Conservation (phyloP, 2,329 filamentous ascomycete species). For the Neurospora crassa region DNA sequence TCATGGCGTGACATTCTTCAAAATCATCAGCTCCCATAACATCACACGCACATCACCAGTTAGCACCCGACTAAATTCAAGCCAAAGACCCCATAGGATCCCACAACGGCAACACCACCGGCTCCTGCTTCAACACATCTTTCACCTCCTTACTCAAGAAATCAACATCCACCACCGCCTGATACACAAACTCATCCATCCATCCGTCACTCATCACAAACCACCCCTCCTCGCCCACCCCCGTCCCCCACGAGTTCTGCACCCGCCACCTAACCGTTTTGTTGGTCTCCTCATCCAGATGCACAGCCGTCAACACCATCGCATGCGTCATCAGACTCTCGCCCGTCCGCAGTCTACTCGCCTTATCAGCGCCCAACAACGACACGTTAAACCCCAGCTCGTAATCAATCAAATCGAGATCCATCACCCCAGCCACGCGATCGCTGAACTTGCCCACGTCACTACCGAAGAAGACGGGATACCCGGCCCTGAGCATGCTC, state of each 20-base stretch:
- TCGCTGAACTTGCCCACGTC: conserved; percentile 82
- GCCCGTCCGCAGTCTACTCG: conserved; percentile 60
- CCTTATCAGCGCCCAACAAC: conserved; percentile 68
- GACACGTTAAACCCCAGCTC: conserved; percentile 70
- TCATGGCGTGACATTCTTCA: background rate
- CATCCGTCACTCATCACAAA: conserved; percentile 81
- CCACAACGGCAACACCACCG: conserved; percentile 66
- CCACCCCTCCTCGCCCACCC: conserved; percentile 66
- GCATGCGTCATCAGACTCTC: conserved; percentile 85
- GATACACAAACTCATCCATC: conserved; percentile 77
- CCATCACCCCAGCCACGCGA: conserved; percentile 63
- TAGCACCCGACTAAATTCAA: conserved; percentile 23
- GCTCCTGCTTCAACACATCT: conserved; percentile 61
- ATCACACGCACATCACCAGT: background rate
- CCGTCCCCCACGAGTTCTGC: conserved; percentile 75
- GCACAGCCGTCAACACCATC: conserved; percentile 83
- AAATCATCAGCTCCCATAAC: background rate
- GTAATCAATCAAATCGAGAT: conserved; percentile 67
- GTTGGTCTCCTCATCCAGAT: conserved; percentile 53
- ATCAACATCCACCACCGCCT: conserved; percentile 71
- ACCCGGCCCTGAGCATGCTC: conserved; percentile 65
- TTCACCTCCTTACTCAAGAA: conserved; percentile 56
- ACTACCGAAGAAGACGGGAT: conserved; percentile 81
- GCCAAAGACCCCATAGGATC: conserved; percentile 72
- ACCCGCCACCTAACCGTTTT: conserved; percentile 71